Evolutionary conservation across 441 rosid species (phyloP).

Genomic region (Capsella rubella): DNA sequence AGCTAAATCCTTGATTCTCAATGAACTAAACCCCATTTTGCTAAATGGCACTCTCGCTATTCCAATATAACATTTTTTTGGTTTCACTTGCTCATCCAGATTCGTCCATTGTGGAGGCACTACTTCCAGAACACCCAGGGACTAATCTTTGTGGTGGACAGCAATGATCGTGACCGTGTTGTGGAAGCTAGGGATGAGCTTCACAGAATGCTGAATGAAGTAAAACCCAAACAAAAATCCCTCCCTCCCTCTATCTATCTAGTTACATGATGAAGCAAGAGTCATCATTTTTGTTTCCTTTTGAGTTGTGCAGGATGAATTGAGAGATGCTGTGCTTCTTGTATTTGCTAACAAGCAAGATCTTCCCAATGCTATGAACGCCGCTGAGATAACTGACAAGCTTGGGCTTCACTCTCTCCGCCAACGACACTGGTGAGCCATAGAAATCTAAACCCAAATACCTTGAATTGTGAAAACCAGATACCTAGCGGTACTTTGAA

Average conservation of each 20-base stretch:
- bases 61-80: background rate
- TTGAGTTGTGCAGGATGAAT: slow-evolving; percentile 44
- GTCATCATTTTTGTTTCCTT: background rate
- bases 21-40: background rate
- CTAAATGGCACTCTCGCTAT: background rate
- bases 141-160: slow-evolving; percentile 53
- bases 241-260: background rate
- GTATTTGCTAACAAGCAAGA: slow-evolving; percentile 54
- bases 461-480: background rate
- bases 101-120: slow-evolving; percentile 57
- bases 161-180: slow-evolving; percentile 56
- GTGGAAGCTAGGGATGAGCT: slow-evolving; percentile 56
- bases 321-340: slow-evolving; percentile 52
- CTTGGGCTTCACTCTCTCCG: slow-evolving; percentile 62
- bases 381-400: slow-evolving; percentile 61
- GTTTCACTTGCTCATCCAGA: slow-evolving; percentile 24
- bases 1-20: slow-evolving; percentile 9
- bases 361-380: slow-evolving; percentile 55
- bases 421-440: slow-evolving; percentile 51
- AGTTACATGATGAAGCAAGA: background rate
- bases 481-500: background rate
- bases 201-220: slow-evolving; percentile 56
- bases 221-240: slow-evolving; percentile 15
- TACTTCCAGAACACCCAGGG: slow-evolving; percentile 58
- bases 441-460: background rate